Base-by-base conservation (phyloP, 192 early-diverging fungal genomes). In the Mortierella antarctica region DNA sequence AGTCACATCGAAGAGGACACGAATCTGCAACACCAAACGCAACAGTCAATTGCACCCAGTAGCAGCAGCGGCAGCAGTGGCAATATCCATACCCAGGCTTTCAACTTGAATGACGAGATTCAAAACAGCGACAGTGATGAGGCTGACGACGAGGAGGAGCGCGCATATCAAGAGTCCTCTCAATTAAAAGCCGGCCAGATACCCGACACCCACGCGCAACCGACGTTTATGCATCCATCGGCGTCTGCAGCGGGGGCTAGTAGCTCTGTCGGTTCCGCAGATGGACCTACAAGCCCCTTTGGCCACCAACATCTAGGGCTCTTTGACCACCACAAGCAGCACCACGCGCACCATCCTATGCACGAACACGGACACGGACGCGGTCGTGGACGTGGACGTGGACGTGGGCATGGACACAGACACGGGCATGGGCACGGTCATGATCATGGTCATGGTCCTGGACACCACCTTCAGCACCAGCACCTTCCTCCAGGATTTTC, bases 61-160 rank as follows among this genome's bases (percentile, higher is more conserved):
- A 63, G 13, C 59, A 52, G 18, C 61, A 65, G 42, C 57, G 39
- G 51, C 40, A 49, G 49, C 51, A 23, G 5, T 65, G 52, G 15
- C 57, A 23, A 12, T 39, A 45, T 31, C 6, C 23, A 44, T 17
- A 48, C 55, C 7, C 66, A 11, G 3, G 6, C 46, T 39, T 68
- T 68, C 15, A 68, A 54, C 50, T 13, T 68, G 7, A 68, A 58
- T 23, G 55, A 58, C 13, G 71, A 51, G 47, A 73, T 44, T 23
- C 71, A 58, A 39, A 58, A 65, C 62, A 65, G 54, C 31, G 46
- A 64, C 50, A 21, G 40, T 40, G 31, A 31, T 31, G 31, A 31
- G 31, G 31, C 31, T 31, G 31, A 40, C 39, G 17, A 21, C 23
- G 53, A 62, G 21, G 55, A 64, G 18, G 23, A 13, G 45, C 47